Base-by-base conservation (phyloP, 2,329 filamentous ascomycete genomes). In the Alternaria incomplexa region DNA sequence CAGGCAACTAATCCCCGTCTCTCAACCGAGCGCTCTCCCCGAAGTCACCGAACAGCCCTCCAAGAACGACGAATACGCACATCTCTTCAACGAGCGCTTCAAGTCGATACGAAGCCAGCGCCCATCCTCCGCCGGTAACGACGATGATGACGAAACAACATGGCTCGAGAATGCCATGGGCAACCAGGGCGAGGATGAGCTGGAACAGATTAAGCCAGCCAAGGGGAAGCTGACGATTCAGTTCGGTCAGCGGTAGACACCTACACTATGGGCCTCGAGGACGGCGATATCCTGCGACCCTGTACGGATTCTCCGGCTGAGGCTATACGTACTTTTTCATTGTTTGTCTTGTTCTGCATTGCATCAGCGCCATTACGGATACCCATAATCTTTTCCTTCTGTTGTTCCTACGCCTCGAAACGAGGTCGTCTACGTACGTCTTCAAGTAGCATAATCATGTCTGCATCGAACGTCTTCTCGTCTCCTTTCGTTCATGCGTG, bases 1-100 rank as follows among this genome's bases (percentile, higher is more conserved):
- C 64, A 85, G 83, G 73, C 83, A 84, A 67, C 77, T 85, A 74
- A 85, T 85, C 69, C 82, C 84, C 70, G 82, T 84, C 66, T 79
- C 81, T 55, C 82, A 84, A 67, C 81, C 83, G 63, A 72, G 73
- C 55, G 76, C 78, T 53, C 76, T 80, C 68, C 73, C 79, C 45
- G 75, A 81, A 36, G 74, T 81, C 54, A 68, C 69, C 36, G 75
- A 79, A 47, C 81, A 70, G 45, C 68, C 66, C 4, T 56, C 68
- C 43, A 66, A 68, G 50, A 62, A 80, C 53, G 75, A 74, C 61
- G 81, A 82, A 63, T 82, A 81, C 64, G 73, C 77, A 22, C 77
- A 79, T 54, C 78, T 82, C 28, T 81, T 82, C 72, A 79, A 76
- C 66, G 80, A 81, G 55, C 79, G 79, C 62, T 82, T 82, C 64